A percentile compares a stretch with the other conserved stretches of the same genome.
Conservation (phyloP, 805 yeast genomes). For the Wickerhamomyces bovis region DNA sequence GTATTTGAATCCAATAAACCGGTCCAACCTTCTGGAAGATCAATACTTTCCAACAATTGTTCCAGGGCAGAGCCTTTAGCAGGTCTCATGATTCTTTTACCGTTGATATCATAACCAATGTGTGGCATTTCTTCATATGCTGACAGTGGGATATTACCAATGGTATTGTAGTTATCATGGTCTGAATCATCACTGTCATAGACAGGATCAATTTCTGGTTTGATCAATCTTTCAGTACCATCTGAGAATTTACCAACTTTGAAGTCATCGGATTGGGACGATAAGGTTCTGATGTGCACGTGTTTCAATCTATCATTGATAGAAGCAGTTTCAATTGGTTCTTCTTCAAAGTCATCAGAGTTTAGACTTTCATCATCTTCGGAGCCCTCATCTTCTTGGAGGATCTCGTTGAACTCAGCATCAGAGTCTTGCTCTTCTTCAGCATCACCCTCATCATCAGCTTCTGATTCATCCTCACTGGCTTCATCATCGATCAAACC, state of each 20-base stretch:
- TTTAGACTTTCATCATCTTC: slow-evolving; percentile 25
- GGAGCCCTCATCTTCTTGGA: slow-evolving; percentile 44
- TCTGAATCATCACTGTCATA: slow-evolving; percentile 95
- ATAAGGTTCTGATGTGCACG: slow-evolving; percentile 46
- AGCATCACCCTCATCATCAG: slow-evolving; percentile 13
- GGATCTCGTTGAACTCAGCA: slow-evolving; percentile 55
- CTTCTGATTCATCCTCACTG: slow-evolving; percentile 8
- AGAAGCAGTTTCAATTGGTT: slow-evolving; percentile 45
- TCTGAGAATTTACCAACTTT: slow-evolving; percentile 56
- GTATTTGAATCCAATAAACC: slow-evolving; percentile 89
- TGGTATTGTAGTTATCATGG: slow-evolving; percentile 72
- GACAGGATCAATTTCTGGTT: slow-evolving; percentile 90
- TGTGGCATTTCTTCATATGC: slow-evolving; percentile 98
- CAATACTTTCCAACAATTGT: slow-evolving; percentile 81
- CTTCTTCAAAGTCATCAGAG: slow-evolving; percentile 47
- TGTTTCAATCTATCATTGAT: slow-evolving; percentile 51
- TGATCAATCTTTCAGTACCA: slow-evolving; percentile 70
- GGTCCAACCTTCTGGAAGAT: slow-evolving; percentile 98
- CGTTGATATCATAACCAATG: slow-evolving; percentile 93
- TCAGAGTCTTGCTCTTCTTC: slow-evolving; percentile 45
- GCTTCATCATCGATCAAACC: slow-evolving; percentile 33
- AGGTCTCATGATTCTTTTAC: slow-evolving; percentile 98
- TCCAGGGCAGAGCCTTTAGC: slow-evolving; percentile 95
- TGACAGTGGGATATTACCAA: slow-evolving; percentile 87
- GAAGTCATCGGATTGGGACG: slow-evolving; percentile 33